These are phyloP conservation scores for Odonthalia washingtoniensis DNA, from an alignment of 31 red algal species.

Conservation along the genomic window DNA sequence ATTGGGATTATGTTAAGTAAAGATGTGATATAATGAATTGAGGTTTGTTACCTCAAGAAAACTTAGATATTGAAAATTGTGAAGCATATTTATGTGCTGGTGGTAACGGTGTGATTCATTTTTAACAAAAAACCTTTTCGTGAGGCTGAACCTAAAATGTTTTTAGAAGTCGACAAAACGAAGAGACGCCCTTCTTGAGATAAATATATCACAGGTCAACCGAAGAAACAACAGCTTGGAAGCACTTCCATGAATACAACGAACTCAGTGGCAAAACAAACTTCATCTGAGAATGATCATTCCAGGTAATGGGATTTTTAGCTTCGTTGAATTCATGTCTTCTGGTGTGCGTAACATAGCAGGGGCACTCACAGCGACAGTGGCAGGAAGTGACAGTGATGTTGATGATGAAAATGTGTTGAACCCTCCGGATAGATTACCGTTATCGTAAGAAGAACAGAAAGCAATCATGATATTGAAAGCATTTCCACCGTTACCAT, in stretches of 20 bases:
- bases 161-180: not conserved
- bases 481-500: slow-evolving; percentile 58
- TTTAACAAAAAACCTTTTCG: too few relatives aligned
- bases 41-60: too few relatives aligned
- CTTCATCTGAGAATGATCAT: not conserved
- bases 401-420: slow-evolving; percentile 41
- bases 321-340: slow-evolving; percentile 63
- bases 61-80: too few relatives aligned
- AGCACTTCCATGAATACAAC: not conserved
- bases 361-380: slow-evolving; percentile 40
- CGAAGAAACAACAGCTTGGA: not conserved
- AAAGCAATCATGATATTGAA: slow-evolving; percentile 72
- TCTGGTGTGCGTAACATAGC: slow-evolving; percentile 60
- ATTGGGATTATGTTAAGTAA: too few relatives aligned
- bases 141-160: not conserved
- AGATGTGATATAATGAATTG: too few relatives aligned
- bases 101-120: too few relatives aligned
- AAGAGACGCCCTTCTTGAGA: not conserved
- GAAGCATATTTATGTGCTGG: too few relatives aligned
- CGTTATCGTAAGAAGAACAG: slow-evolving; percentile 59
- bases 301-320: slow-evolving; percentile 29
- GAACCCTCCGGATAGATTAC: slow-evolving; percentile 55
- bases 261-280: not conserved
- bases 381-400: slow-evolving; percentile 2
- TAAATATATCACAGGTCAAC: not conserved